Base-by-base conservation (phyloP, 768 basidiomycete genomes). In the Lentinula guzmanii region DNA sequence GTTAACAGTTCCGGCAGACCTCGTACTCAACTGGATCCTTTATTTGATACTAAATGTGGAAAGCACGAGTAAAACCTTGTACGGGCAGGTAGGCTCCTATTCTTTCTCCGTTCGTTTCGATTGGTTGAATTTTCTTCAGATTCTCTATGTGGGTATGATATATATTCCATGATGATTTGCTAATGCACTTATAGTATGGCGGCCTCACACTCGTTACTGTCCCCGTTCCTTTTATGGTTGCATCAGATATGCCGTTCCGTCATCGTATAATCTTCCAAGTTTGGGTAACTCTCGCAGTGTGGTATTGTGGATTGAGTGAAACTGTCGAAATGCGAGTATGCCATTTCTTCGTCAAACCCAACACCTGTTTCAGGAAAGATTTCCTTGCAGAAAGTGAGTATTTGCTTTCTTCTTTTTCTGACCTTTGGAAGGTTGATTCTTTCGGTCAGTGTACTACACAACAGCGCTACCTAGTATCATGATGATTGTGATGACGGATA, bases 391-490 rank as follows among this genome's bases (percentile, higher is more conserved):
- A 65, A 62, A 65, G 68, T 68, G 34, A 41, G 65, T 61, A 34
- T 4, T 21, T 1, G 42, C 28, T 52, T n/a, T n/a, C n/a, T n/a
- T 28, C 58, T 4, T 41, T 10, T 31, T 58, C 41, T 33, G 24
- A 39, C n/a, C 24, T n/a, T n/a, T n/a, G n/a, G n/a, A n/a, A n/a
- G n/a, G n/a, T n/a, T n/a, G n/a, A n/a, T n/a, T n/a, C n/a, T 13
- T 41, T 33, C 31, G n/a, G 18, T 2, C n/a, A 68, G 69, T 52
- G 60, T 71, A 68, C 46, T 70, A 71, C 53, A 18, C 60, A 10
- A 71, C 70, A 5, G 70, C 60, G 5, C 52, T 67, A 13, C 70
- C 70, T 8, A 60, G 65, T 4, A 61, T 71, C 18, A 66, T 66
- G 64, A 65, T 71, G 63, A 67, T 70, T 52, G 62, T 68, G 48